Evolutionary conservation across 306 rosid species (phyloP).

Genomic region (Quercus variabilis): DNA sequence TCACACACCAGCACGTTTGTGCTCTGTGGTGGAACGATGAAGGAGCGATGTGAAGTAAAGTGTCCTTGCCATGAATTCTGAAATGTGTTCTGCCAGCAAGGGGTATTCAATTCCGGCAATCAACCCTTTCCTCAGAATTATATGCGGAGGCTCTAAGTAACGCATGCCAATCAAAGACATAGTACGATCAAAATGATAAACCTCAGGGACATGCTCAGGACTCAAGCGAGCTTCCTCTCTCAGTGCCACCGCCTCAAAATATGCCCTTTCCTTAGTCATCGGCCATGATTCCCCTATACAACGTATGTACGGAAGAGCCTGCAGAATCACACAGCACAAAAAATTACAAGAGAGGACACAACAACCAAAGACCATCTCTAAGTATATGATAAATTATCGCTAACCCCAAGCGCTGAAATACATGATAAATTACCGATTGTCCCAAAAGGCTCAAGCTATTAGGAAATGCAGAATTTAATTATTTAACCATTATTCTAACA

Average conservation of each 20-base stretch:
- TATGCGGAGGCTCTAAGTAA: slow-evolving; percentile 88
- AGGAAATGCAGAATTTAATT: too few species aligned
- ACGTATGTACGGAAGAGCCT: slow-evolving; percentile 90
- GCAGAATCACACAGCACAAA: not conserved
- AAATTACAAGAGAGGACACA: not conserved
- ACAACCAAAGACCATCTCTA: too few species aligned
- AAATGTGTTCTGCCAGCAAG: slow-evolving; percentile 60
- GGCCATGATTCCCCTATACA: slow-evolving; percentile 96
- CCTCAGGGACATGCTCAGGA: slow-evolving; percentile 77
- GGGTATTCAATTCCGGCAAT: slow-evolving; percentile 83
- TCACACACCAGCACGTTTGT: slow-evolving; percentile 67
- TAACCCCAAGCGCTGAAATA: too few species aligned
- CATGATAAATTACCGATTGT: not conserved
- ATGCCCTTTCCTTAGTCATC: slow-evolving; percentile 87
- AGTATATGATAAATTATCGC: too few species aligned
- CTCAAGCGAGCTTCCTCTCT: slow-evolving; percentile 35
- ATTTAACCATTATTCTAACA: too few species aligned
- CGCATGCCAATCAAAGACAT: slow-evolving; percentile 91
- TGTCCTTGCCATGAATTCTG: slow-evolving; percentile 76
- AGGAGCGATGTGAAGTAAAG: slow-evolving; percentile 80
- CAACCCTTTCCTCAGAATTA: slow-evolving; percentile 84
- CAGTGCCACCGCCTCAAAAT: slow-evolving; percentile 68
- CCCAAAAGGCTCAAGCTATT: not conserved
- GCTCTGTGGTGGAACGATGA: slow-evolving; percentile 61
- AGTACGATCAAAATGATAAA: slow-evolving; percentile 78